Evolutionary conservation across 768 basidiomycete species (phyloP).

Genomic region (Aureoboletus auriporus): DNA sequence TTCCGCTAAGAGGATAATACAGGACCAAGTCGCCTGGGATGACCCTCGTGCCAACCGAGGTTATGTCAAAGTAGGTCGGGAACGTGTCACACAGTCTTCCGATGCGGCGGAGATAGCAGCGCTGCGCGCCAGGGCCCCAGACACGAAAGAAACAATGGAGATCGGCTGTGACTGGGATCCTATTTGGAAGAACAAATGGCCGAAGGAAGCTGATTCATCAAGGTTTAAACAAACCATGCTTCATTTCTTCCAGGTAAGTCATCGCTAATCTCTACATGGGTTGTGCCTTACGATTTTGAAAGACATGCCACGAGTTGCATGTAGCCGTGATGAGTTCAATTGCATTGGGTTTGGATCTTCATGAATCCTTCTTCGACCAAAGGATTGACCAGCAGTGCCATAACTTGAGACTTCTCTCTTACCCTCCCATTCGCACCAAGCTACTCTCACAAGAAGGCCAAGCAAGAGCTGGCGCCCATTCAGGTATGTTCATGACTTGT

Average conservation of each 20-base stretch:
- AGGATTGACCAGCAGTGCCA: constrained; percentile 76
- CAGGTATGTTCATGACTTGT: constrained; percentile 38
- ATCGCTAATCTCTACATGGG: background rate
- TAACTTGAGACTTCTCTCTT: constrained; percentile 76
- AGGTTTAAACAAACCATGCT: constrained; percentile 71
- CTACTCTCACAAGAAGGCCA: constrained; percentile 61
- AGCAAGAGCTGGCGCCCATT: constrained; percentile 80
- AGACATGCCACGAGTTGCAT: constrained; percentile 78
- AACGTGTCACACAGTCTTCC: constrained; percentile 73
- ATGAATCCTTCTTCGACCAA: constrained; percentile 71
- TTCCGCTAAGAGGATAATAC: background rate
- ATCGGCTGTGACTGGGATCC: constrained; percentile 83
- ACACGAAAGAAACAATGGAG: constrained; percentile 85
- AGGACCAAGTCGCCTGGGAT: constrained; percentile 73
- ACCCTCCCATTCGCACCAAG: constrained; percentile 67
- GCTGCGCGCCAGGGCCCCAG: constrained; percentile 72
- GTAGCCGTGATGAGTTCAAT: constrained; percentile 79
- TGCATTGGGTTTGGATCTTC: constrained; percentile 71
- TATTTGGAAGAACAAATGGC: constrained; percentile 80
- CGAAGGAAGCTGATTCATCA: constrained; percentile 55
- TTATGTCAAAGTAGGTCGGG: constrained; percentile 76
- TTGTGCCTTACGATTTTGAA: constrained; percentile 10
- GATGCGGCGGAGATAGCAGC: constrained; percentile 70
- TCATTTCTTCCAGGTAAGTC: constrained; percentile 62
- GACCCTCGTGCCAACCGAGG: constrained; percentile 85